Conservation (phyloP, 495 filamentous ascomycete species). For the Aspergillus nanangensis region DNA sequence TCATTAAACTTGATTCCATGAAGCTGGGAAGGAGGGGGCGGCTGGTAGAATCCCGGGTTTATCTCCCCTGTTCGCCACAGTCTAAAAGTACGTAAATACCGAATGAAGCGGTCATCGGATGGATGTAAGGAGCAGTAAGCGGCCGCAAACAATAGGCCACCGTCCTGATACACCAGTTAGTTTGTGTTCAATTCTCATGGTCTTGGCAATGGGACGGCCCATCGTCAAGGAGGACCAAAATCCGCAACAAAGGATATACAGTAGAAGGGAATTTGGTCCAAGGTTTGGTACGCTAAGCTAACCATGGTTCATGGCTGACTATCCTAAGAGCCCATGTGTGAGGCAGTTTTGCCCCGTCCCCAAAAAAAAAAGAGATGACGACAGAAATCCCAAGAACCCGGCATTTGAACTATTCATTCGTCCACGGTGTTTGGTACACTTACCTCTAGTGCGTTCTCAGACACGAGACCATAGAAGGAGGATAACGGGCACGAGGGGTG, state of each 20-base stretch:
- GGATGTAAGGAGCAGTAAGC: constrained; percentile 5
- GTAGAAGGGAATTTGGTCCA: background rate
- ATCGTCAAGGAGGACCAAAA: too few species aligned
- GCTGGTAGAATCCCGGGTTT: too few species aligned
- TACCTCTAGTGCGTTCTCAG: constrained; percentile 6
- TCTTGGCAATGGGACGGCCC: too few species aligned
- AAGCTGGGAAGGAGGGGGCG: too few species aligned
- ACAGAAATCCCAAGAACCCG: background rate
- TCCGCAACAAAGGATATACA: constrained; percentile 1
- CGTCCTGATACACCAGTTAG: background rate
- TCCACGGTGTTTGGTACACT: constrained; percentile 3
- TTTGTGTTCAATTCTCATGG: too few species aligned
- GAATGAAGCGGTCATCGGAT: background rate
- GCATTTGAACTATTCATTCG: background rate
- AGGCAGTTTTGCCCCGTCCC: background rate
- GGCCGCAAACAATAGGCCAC: background rate
- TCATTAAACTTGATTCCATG: too few species aligned
- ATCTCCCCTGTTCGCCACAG: too few species aligned
- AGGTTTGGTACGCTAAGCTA: constrained; percentile 19
- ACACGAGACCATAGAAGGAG: constrained; percentile 2
- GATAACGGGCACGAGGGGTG: background rate
- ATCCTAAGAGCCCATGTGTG: constrained; percentile 1
- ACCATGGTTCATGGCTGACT: constrained; percentile 14
- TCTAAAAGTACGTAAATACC: background rate
- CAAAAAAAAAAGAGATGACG: background rate